Evolutionary conservation across 306 rosid species (phyloP).

Genomic region (Geum urbanum): DNA sequence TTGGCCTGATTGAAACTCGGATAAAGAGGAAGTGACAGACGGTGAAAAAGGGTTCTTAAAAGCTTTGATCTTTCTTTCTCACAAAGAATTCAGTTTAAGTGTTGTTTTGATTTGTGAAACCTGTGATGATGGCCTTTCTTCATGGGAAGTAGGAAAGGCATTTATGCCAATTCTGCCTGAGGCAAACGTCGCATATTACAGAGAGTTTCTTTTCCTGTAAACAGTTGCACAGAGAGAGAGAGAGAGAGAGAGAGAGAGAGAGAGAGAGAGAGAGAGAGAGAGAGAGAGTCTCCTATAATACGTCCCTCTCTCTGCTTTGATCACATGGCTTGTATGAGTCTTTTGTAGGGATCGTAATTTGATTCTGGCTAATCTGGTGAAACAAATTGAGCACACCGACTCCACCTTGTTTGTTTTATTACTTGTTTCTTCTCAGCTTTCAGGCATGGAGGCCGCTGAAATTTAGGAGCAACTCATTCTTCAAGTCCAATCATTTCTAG

Average conservation of each 20-base stretch:
- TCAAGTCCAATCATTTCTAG: not conserved
- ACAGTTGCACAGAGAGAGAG: slow-evolving; percentile 19
- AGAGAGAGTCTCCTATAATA: slow-evolving; percentile 7
- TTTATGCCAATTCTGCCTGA: slow-evolving; percentile 30
- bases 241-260: not conserved
- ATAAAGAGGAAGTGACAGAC: slow-evolving; percentile 20
- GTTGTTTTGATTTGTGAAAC: not conserved
- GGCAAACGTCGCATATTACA: slow-evolving; percentile 6
- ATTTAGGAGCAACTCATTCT: slow-evolving; percentile 17
- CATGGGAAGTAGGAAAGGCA: slow-evolving; percentile 31
- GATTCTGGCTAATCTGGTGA: slow-evolving; percentile 20
- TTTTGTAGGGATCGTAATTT: slow-evolving; percentile 29
- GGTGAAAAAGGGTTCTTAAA: slow-evolving; percentile 10
- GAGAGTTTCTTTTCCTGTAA: slow-evolving; percentile 5
- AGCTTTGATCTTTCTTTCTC: not conserved
- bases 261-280: not conserved
- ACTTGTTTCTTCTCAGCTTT: not conserved
- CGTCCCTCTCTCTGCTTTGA: slow-evolving; percentile 11
- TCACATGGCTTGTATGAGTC: slow-evolving; percentile 45
- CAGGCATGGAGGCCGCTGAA: slow-evolving; percentile 39
- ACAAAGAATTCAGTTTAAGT: not conserved
- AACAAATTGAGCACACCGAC: slow-evolving; percentile 4
- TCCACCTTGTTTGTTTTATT: slow-evolving; percentile 1
- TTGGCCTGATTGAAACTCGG: slow-evolving; percentile 30
- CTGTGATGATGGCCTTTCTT: slow-evolving; percentile 20